Conservation (phyloP, 371 early-diverging fungal genomes). For the Mortierella sp. region DNA sequence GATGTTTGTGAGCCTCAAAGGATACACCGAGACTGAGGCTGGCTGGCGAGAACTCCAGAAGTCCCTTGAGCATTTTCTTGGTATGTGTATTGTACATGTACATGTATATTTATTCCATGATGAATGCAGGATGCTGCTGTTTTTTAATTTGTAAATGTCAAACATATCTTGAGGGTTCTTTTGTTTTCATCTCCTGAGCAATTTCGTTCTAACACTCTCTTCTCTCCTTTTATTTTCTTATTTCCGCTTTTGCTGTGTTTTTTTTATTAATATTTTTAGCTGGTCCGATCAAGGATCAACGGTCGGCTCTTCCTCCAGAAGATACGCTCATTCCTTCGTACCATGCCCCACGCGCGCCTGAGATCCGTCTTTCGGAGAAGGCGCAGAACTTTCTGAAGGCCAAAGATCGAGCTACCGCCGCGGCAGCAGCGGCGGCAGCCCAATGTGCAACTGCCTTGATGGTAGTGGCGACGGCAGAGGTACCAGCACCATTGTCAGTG, state of each 20-base stretch:
- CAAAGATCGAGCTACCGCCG: slow-evolving; percentile 15
- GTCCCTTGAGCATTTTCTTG: slow-evolving; percentile 33
- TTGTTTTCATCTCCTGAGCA: too few species aligned
- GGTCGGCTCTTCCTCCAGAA: slow-evolving; percentile 46
- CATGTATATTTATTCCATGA: not conserved
- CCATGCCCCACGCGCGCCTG: slow-evolving; percentile 42
- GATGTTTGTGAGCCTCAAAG: slow-evolving; percentile 32
- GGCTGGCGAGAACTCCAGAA: slow-evolving; percentile 37
- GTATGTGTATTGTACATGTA: slow-evolving; percentile 19
- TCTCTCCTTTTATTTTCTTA: not conserved
- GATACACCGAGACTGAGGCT: slow-evolving; percentile 53
- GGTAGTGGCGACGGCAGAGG: not conserved
- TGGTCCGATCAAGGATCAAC: slow-evolving; percentile 38
- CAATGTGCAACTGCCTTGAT: not conserved
- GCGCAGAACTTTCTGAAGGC: slow-evolving; percentile 38
- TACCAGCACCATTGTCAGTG: not conserved
- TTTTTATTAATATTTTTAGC: slow-evolving; percentile 12
- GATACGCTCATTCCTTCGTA: slow-evolving; percentile 53
- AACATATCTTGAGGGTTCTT: too few species aligned
- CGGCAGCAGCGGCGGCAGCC: slow-evolving; percentile 11
- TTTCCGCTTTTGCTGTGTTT: not conserved
- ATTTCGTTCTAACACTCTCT: too few species aligned
- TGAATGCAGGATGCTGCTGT: too few species aligned
- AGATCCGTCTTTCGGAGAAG: slow-evolving; percentile 27
- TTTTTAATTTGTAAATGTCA: too few species aligned